Percentiles rank a stretch among this genome's conserved stretches.
These are phyloP conservation scores for Acacia confusa DNA, from an alignment of 306 rosid species.

Conservation along the genomic window DNA sequence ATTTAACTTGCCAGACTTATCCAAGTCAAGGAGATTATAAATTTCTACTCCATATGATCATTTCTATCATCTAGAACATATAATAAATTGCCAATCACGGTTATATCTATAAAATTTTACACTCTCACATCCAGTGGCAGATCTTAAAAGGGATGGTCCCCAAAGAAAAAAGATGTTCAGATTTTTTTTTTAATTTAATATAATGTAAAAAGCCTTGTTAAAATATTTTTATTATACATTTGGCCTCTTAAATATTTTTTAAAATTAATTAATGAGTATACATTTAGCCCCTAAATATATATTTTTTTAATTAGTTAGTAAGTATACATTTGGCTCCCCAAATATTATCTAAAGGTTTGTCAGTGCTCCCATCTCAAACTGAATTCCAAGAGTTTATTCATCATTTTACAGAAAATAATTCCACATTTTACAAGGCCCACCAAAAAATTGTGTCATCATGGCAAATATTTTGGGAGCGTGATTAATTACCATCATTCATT, in stretches of 20 bases:
- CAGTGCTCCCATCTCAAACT: background rate
- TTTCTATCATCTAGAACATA: background rate
- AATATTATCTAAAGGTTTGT: too few species aligned
- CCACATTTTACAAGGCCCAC: background rate
- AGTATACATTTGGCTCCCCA: too few species aligned
- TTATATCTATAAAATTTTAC: background rate
- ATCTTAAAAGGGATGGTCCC: too few species aligned
- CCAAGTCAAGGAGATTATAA: background rate
- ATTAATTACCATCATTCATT: too few species aligned
- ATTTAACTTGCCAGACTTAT: background rate
- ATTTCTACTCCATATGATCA: background rate
- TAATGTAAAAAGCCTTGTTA: too few species aligned
- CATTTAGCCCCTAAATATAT: too few species aligned
- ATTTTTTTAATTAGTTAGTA: too few species aligned
- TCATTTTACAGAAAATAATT: background rate
- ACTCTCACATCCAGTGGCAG: background rate
- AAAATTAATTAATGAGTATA: too few species aligned
- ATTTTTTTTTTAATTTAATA: too few species aligned
- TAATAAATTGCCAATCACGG: background rate
- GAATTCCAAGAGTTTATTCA: background rate
- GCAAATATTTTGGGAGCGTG: background rate
- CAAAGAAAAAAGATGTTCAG: too few species aligned
- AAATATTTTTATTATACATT: too few species aligned
- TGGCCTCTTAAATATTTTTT: too few species aligned
- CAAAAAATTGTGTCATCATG: background rate